Evolutionary conservation across 345 rosid species (phyloP).

Genomic region (Kernera saxatilis): DNA sequence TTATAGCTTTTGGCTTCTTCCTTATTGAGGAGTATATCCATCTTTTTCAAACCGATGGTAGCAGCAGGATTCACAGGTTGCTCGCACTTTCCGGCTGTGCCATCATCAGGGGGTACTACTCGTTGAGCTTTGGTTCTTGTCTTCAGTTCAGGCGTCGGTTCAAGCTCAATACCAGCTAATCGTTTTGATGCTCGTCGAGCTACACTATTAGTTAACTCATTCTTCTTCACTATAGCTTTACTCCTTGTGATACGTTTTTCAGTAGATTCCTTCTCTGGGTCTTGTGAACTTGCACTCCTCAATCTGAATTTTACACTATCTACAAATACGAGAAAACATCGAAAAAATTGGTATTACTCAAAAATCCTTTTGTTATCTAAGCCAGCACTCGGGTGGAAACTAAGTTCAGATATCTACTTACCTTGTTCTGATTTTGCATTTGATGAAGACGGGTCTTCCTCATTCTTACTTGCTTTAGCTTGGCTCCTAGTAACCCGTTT

Average conservation of each 20-base stretch:
- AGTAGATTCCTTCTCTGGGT: conserved; percentile 28
- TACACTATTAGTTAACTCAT: conserved; percentile 14
- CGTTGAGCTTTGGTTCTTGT: conserved; percentile 37
- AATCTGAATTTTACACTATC: conserved; percentile 27
- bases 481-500: conserved; percentile 35
- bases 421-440: conserved; percentile 10
- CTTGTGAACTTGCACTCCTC: conserved; percentile 31
- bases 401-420: neutral
- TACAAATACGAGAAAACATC: conserved; percentile 11
- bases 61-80: conserved; percentile 15
- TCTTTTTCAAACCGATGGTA: conserved; percentile 12
- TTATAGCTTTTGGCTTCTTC: conserved; percentile 5
- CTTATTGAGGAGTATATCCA: neutral
- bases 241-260: conserved; percentile 26
- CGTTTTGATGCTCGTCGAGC: conserved; percentile 81
- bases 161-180: conserved; percentile 77
- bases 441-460: neutral
- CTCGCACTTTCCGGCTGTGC: conserved; percentile 15
- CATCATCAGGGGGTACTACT: conserved; percentile 28
- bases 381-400: neutral
- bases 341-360: neutral
- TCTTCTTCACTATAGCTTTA: conserved; percentile 28
- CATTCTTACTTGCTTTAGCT: conserved; percentile 16
- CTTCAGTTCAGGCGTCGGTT: conserved; percentile 57
- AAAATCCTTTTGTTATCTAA: neutral